Evolutionary conservation across 306 rosid genomes (phyloP), one percentile per base, ranked within the genome.

Genomic region (Vigna nakashimae): DNA sequence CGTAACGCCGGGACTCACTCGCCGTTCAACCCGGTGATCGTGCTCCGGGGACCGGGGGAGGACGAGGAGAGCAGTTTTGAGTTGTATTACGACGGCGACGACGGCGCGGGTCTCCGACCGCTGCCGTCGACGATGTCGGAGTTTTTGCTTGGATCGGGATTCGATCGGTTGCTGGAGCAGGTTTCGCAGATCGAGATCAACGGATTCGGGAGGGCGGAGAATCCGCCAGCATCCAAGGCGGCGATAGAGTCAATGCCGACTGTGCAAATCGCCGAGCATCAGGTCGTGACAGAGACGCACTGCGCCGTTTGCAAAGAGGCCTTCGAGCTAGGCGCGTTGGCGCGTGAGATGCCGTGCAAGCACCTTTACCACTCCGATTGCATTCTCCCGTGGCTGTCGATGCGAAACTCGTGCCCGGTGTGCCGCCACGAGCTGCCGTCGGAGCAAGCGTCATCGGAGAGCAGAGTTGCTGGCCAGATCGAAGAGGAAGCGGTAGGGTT

Each of bases 301-400:
- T 95, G 98, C 46, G 97, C 97, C 1, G 92, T 95, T 0, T 95
- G 98, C 77, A 92, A 80, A 56, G 98, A 95, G 51, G 89, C 95
- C 1, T 95, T 95, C 49, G 90, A 92, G 66, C 80, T 89, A 1
- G 91, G 97, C 4, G 56, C 91, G 6, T 91, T 85, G 78, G 98
- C 96, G 76, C 87, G 95, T 17, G 97, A 95, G 86, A 89, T 92
- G 98, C 98, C 98, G 0, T 95, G 98, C 71, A 92, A 88, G 73
- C 98, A 95, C 26, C 88, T 95, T 8, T 94, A 94, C 82, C 98
- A 94, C 46, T 85, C 95, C 6, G 97, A 92, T 56, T 94, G 98
- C 66, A 92, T 94, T 57, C 87, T 94, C 13, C 97, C 97, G 0
- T 94, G 98, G 98, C 98, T 92, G 1, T 87, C 97, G 9, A 84